Conservation (phyloP, 768 basidiomycete species). For the Russula ochroleuca region DNA sequence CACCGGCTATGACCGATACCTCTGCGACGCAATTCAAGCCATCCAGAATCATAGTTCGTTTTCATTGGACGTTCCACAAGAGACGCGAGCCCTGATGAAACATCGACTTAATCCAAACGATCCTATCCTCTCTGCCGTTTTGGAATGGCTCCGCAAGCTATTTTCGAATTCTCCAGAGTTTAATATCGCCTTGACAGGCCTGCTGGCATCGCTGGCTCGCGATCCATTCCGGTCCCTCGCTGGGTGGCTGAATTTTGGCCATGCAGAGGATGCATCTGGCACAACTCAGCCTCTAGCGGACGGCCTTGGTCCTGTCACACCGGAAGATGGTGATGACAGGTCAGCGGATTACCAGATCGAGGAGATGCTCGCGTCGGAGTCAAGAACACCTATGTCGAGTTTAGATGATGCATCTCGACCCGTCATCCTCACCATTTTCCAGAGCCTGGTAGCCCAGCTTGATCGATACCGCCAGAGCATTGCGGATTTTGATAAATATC, state of each 20-base stretch:
- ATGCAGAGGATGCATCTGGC: conserved; percentile 37
- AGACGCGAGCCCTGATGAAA: conserved; percentile 44
- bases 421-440: conserved; percentile 74
- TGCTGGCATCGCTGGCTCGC: conserved; percentile 72
- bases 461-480: conserved; percentile 73
- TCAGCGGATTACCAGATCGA: conserved; percentile 77
- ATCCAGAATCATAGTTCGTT: conserved; percentile 66
- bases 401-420: conserved; percentile 73
- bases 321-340: conserved; percentile 67
- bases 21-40: conserved; percentile 64
- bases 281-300: conserved; percentile 25
- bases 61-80: conserved; percentile 42
- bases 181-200: conserved; percentile 85
- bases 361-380: conserved; percentile 55
- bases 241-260: conserved; percentile 80
- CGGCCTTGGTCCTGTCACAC: conserved; percentile 28
- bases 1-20: conserved; percentile 81
- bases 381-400: conserved; percentile 54
- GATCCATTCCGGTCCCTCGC: conserved; percentile 82
- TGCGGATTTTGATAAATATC: conserved; percentile 76
- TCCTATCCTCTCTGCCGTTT: conserved; percentile 62
- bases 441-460: conserved; percentile 75
- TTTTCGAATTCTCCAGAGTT: conserved; percentile 81
- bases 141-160: conserved; percentile 71
- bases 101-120: conserved; percentile 80